Base-by-base conservation (phyloP, 2,329 filamentous ascomycete species). In the Stagonosporopsis chrysanthemi region DNA sequence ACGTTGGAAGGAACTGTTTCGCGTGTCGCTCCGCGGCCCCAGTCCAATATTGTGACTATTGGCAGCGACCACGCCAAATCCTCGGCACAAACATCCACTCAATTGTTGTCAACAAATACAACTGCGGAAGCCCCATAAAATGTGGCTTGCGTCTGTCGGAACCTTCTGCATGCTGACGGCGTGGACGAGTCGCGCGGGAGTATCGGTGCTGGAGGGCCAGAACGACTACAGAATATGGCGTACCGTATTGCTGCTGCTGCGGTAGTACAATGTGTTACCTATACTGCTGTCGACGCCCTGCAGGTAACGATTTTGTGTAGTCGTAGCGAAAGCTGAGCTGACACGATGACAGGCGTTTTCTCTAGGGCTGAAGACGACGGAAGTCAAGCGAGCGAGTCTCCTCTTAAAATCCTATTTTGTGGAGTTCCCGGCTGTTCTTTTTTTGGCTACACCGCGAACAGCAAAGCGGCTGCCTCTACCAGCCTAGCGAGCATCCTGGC, bases 371-470 rank as follows among this genome's bases (percentile, higher is more conserved):
- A 52, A 38, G 12, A 47, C 7, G 23, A 19, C 40, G 53, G 48
- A 48, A 0, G 28, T 47, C 28, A 51, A 8, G 40, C 17, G 17
- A 19, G 42, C 9, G n/a, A n/a, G n/a, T 6, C 6, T 22, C 19
- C 15, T 31, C 36, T 14, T 35, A 48, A 52, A 48, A 46, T 40
- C 19, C 17, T 41, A 36, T 52, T 56, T 48, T 52, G 39, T 58
- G 49, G 54, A 28, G 49, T 43, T 44, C 7, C 29, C 15, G 22
- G 33, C 8, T 47, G 31, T 40, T 52, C 38, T 43, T 48, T 23
- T 44, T 40, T 58, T 58, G 44, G 49, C 49, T 48, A 52, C 49
- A 45, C 31, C 49, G 29, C 33, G 33, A 58, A 31, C 17, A 45
- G 55, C 49, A 33, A 52, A 58, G 55, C 33, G 39, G 43, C 44